Conservation (phyloP, 805 yeast species). For the Komagataella pastoris region DNA sequence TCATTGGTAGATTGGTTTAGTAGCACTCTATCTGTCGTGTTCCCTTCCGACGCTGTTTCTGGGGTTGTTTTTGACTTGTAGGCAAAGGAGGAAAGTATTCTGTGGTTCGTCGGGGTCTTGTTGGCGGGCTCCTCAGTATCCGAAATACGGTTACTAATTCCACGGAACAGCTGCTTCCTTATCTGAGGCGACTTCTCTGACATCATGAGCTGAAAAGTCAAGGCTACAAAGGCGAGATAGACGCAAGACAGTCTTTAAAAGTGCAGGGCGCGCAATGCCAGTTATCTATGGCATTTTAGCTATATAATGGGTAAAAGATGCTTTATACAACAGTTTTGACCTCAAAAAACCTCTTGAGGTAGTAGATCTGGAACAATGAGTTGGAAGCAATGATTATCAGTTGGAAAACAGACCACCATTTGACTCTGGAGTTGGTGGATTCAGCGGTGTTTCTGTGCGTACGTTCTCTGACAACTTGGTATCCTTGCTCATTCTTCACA, state of each 20-base stretch:
- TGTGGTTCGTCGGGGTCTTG: neutral
- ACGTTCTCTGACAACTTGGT: constrained; percentile 91
- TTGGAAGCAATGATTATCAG: constrained; percentile 72
- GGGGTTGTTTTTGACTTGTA: neutral
- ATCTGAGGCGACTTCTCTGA: neutral
- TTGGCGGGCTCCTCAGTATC: neutral
- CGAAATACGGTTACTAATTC: neutral
- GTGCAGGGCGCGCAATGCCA: neutral
- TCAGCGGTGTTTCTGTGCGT: constrained; percentile 98
- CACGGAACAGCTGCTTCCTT: neutral
- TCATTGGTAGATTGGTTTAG: constrained; percentile 11
- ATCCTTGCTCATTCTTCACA: constrained; percentile 84
- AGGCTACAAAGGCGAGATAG: neutral
- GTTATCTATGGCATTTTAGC: neutral
- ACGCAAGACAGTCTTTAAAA: too few species aligned
- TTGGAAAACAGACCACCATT: constrained; percentile 96
- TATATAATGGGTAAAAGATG: neutral
- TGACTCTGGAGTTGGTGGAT: constrained; percentile 90
- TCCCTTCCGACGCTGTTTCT: neutral
- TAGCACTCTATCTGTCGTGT: constrained; percentile 2
- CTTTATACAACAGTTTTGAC: constrained; percentile 74
- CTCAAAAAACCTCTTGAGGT: constrained; percentile 89
- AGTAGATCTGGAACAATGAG: constrained; percentile 87
- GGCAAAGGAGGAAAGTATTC: neutral
- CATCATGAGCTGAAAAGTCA: neutral